Conservation (phyloP, 176 grass and related monocot genomes). For the Secale cereale region DNA sequence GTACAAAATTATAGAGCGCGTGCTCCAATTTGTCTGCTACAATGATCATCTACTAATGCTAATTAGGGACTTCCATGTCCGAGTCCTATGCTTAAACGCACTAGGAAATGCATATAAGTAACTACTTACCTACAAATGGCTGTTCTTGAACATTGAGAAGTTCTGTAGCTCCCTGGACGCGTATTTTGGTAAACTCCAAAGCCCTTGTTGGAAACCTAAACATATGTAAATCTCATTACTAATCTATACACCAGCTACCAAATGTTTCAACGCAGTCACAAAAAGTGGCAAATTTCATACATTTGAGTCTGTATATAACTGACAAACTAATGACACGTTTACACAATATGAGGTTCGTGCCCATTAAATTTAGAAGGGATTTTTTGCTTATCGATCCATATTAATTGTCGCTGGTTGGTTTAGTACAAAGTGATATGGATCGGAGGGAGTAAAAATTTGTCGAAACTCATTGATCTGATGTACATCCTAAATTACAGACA, state of each 20-base stretch:
- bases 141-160: background rate
- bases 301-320: background rate
- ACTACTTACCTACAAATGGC: background rate
- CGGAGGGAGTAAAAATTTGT: background rate
- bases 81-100: background rate
- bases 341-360: background rate
- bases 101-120: background rate
- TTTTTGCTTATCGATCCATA: background rate
- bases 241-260: background rate
- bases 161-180: background rate
- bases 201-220: background rate
- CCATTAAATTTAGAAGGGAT: background rate
- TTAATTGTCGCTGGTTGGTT: no score
- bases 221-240: background rate
- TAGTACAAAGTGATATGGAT: background rate
- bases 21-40: background rate
- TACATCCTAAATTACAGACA: background rate
- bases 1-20: background rate
- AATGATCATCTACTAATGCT: background rate
- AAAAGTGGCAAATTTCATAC: background rate
- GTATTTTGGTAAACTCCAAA: background rate
- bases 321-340: no score
- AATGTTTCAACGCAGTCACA: background rate
- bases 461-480: background rate
- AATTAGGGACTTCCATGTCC: background rate